Conservation (phyloP, 805 yeast genomes). For the Suhomyces emberorum region DNA sequence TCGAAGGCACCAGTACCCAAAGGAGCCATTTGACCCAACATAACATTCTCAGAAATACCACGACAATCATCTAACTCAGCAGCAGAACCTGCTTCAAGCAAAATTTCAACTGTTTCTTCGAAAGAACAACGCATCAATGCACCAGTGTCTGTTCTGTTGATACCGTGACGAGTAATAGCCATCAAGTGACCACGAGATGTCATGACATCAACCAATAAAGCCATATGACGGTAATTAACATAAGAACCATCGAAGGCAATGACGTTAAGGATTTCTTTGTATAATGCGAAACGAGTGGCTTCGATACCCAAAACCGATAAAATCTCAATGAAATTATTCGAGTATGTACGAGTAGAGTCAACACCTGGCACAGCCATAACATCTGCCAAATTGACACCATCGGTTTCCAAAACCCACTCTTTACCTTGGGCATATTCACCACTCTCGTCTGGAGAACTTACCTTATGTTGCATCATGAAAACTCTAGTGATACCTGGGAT, state of each 20-base stretch:
- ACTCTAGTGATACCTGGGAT: constrained; percentile 89
- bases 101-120: constrained; percentile 97
- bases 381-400: constrained; percentile 93
- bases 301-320: constrained; percentile 95
- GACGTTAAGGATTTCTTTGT: constrained; percentile 91
- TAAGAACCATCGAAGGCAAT: constrained; percentile 99
- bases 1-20: constrained; percentile 98
- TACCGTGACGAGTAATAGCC: constrained; percentile 99
- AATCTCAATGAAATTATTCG: constrained; percentile 95
- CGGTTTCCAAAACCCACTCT: constrained; percentile 99
- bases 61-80: constrained; percentile 98
- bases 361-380: constrained; percentile 96
- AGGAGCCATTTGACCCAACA: constrained; percentile 98
- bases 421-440: constrained; percentile 89
- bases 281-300: constrained; percentile 93
- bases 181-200: constrained; percentile 96
- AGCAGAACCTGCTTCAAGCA: constrained; percentile 96
- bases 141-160: constrained; percentile 97
- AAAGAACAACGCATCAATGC: constrained; percentile 99
- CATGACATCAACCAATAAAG: constrained; percentile 96
- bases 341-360: constrained; percentile 84
- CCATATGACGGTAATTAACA: constrained; percentile 98
- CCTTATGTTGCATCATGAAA: constrained; percentile 83
- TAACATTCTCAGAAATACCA: constrained; percentile 97
- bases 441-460: constrained; percentile 64